Evolutionary conservation across 345 rosid species (phyloP).

Genomic region (Citropsis articulata): DNA sequence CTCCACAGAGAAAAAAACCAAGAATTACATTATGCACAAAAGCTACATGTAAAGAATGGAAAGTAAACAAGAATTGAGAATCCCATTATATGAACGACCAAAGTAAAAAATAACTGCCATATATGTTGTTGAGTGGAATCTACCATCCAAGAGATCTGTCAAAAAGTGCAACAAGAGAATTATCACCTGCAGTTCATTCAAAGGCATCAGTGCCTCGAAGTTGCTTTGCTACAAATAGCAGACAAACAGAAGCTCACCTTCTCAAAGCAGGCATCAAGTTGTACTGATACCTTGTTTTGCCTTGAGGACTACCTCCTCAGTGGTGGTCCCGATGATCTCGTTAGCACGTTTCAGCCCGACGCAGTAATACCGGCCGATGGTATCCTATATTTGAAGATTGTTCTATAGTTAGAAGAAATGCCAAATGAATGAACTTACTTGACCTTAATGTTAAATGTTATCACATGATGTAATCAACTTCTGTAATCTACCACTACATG

Average conservation of each 20-base stretch:
- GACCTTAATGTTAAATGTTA: neutral
- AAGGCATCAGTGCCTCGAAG: neutral
- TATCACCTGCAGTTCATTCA: neutral
- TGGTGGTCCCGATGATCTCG: constrained; percentile 83
- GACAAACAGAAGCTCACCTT: constrained; percentile 16
- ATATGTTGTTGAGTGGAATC: neutral
- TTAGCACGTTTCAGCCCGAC: constrained; percentile 80
- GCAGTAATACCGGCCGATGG: constrained; percentile 70
- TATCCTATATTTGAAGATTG: constrained; percentile 45
- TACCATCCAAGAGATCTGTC: neutral
- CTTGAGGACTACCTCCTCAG: constrained; percentile 87
- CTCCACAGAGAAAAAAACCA: neutral
- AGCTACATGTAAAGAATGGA: neutral
- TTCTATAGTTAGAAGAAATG: constrained; percentile 8
- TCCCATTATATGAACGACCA: neutral
- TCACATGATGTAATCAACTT: neutral
- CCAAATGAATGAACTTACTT: neutral
- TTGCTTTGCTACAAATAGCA: neutral
- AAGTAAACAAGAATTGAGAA: neutral
- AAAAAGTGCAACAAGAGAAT: neutral
- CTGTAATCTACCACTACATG: too few species aligned
- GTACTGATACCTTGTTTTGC: constrained; percentile 51
- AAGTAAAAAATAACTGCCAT: neutral
- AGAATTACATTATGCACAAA: neutral
- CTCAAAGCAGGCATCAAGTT: constrained; percentile 29